phyloP scores from a whole-genome alignment of 495 filamentous ascomycete species.

The Hypoxylon intermedium region DNA sequence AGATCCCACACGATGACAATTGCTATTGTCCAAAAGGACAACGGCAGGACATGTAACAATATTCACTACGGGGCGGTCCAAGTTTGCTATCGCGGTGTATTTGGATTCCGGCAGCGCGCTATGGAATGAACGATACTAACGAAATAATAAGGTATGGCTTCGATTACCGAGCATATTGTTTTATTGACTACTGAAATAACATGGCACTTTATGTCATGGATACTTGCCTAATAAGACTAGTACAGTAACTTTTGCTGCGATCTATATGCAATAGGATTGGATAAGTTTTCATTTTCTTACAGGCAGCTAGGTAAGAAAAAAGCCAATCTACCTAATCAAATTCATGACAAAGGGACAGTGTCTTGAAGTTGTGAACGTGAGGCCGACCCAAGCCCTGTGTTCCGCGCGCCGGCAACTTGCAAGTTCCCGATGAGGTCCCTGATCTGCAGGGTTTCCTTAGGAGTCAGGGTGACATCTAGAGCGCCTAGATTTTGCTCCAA shows the following conservation, averaged over 20 bases:
- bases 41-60: neutral
- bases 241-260: too few species aligned
- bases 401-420: constrained; percentile 10
- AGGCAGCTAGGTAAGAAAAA: neutral
- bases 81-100: neutral
- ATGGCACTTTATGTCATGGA: too few species aligned
- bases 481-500: constrained; percentile 65
- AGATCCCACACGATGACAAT: constrained; percentile 7
- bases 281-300: too few species aligned
- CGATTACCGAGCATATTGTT: too few species aligned
- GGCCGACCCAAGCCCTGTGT: neutral
- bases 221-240: too few species aligned
- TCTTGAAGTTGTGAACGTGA: constrained; percentile 15
- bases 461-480: constrained; percentile 50
- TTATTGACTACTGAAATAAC: too few species aligned
- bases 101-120: neutral
- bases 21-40: neutral
- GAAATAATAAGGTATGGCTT: too few species aligned
- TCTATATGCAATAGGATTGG: too few species aligned
- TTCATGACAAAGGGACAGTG: constrained; percentile 19
- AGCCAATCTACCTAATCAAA: neutral
- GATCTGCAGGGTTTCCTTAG: constrained; percentile 20
- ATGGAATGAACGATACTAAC: neutral
- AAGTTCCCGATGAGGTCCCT: constrained; percentile 24
- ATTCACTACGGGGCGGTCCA: neutral